These are phyloP conservation scores for Leavenworthia alabamica DNA, from an alignment of 345 rosid genomes.

Conservation along the genomic window DNA sequence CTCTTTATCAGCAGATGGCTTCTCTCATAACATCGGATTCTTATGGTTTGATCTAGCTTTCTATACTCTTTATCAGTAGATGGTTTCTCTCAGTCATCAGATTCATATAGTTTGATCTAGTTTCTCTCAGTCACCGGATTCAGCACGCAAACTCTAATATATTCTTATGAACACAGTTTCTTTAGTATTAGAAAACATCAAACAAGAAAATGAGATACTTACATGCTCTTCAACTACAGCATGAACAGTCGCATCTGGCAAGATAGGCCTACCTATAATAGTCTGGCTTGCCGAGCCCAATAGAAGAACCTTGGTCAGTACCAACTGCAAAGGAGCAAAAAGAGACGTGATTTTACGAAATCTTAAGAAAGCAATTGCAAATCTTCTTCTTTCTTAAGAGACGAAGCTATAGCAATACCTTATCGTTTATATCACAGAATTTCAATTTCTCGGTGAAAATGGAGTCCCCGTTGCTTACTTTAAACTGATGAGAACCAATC, in stretches of 20 bases:
- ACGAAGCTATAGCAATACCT: conserved; percentile 41
- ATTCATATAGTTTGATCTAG: neutral
- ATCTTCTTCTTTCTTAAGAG: neutral
- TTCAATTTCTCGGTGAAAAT: conserved; percentile 77
- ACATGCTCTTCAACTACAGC: conserved; percentile 99
- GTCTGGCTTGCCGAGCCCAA: conserved; percentile 74
- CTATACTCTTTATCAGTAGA: too few species aligned
- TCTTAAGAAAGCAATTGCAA: neutral
- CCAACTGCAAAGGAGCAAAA: conserved; percentile 45
- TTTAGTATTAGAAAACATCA: neutral
- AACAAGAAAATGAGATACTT: conserved; percentile 31
- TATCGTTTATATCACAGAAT: conserved; percentile 87
- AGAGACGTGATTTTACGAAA: neutral
- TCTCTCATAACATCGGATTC: neutral
- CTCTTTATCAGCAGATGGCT: neutral
- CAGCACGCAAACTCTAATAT: neutral
- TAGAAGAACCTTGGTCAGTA: conserved; percentile 78
- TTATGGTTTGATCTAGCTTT: too few species aligned
- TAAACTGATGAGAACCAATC: conserved; percentile 95
- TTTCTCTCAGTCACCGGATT: neutral
- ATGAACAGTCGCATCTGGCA: conserved; percentile 80
- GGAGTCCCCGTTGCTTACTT: conserved; percentile 88
- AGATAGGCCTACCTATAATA: conserved; percentile 72
- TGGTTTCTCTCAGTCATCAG: neutral
- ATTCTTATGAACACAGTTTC: neutral